A percentile compares a stretch with the other conserved stretches of the same genome.
Evolutionary conservation across 176 grass and related monocot genomes (phyloP).

Genomic region (barley (Hordeum vulgare)): DNA sequence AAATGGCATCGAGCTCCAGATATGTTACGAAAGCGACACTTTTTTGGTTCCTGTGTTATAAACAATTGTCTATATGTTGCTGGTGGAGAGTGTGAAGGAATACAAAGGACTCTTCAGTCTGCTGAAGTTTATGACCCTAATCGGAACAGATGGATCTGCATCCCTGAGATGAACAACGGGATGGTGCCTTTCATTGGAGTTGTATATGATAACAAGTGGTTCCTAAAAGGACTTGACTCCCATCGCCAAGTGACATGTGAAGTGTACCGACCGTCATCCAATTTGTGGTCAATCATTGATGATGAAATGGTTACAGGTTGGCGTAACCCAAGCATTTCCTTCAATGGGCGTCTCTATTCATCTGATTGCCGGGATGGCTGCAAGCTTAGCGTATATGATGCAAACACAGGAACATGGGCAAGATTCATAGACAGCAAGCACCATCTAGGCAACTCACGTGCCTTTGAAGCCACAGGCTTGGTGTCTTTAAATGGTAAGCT

Average conservation of each 20-base stretch:
- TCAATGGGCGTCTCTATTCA: conserved; percentile 54
- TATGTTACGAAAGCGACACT: conserved; percentile 80
- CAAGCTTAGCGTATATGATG: conserved; percentile 74
- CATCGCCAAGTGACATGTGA: conserved; percentile 60
- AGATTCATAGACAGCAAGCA: conserved; percentile 58
- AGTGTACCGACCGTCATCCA: conserved; percentile 59
- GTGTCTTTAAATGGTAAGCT: conserved; percentile 68
- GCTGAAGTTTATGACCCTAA: conserved; percentile 81
- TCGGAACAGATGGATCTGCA: conserved; percentile 70
- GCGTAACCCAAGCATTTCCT: conserved; percentile 64
- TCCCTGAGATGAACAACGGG: conserved; percentile 67
- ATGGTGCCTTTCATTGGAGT: conserved; percentile 90
- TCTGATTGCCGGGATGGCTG: conserved; percentile 80
- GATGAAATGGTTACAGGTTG: conserved; percentile 67
- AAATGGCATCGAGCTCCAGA: conserved; percentile 94
- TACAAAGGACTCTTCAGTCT: conserved; percentile 64
- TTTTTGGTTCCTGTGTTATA: conserved; percentile 84
- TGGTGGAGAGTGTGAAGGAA: conserved; percentile 89
- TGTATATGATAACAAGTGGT: conserved; percentile 83
- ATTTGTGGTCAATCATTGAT: conserved; percentile 48
- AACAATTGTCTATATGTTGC: conserved; percentile 89
- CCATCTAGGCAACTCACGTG: conserved; percentile 64
- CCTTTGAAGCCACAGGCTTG: conserved; percentile 64
- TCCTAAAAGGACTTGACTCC: conserved; percentile 75
- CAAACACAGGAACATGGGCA: conserved; percentile 52